Conservation (phyloP, 2,329 filamentous ascomycete species). For the Dothistroma pini region DNA sequence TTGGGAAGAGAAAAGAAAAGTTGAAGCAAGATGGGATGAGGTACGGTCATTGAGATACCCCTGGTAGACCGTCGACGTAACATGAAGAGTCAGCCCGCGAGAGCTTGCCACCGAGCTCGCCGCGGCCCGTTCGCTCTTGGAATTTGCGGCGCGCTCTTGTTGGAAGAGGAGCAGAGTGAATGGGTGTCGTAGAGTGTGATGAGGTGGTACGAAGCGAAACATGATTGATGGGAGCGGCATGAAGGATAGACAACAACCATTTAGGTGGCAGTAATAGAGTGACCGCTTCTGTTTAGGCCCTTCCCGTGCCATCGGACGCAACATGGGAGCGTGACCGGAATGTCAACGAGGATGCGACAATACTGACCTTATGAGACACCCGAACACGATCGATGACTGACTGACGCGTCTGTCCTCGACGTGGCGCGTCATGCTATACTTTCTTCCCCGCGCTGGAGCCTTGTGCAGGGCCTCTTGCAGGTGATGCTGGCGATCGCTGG, state of each 20-base stretch:
- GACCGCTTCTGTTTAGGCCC: neutral
- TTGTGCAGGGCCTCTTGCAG: too few species aligned
- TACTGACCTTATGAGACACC: too few species aligned
- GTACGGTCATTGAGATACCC: conserved; percentile 6
- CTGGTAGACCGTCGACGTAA: conserved; percentile 1
- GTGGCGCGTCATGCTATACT: too few species aligned
- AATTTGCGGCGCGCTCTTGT: neutral
- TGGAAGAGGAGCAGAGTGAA: neutral
- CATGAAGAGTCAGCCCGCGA: neutral
- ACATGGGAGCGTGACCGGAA: too few species aligned
- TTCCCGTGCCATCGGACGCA: neutral
- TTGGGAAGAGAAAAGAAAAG: neutral
- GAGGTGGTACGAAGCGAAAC: neutral
- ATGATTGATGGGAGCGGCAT: neutral
- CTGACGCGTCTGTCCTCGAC: too few species aligned
- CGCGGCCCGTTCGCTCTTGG: neutral
- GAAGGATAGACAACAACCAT: conserved; percentile 1
- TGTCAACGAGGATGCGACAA: too few species aligned
- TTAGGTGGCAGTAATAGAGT: conserved; percentile 1
- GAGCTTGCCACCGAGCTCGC: neutral
- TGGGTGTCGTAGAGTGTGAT: neutral
- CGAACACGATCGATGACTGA: too few species aligned
- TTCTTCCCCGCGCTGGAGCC: too few species aligned
- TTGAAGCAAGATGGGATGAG: neutral
- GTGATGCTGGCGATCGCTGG: too few species aligned